A percentile compares a stretch with the other conserved stretches of the same genome.
phyloP scores from a whole-genome alignment of 2,329 filamentous ascomycete species.

The Colletotrichum sidae region DNA sequence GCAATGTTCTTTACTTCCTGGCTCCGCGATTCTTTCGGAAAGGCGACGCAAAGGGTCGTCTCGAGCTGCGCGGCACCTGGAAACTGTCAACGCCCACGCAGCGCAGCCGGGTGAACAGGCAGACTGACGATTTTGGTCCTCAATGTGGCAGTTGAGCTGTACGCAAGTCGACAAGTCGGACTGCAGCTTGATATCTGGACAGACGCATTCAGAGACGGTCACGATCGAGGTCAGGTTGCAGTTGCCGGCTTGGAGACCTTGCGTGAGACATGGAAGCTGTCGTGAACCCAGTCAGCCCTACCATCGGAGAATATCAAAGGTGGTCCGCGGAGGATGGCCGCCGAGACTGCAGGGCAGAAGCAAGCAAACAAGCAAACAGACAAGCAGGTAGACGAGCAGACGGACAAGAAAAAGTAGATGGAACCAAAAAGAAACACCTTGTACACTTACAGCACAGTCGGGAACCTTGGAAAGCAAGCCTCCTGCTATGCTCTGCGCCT shows the following conservation, averaged over 20 bases:
- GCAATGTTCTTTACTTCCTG: constrained; percentile 42
- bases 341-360: background rate
- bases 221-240: constrained; percentile 35
- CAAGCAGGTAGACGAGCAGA: background rate
- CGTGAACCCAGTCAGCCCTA: constrained; percentile 25
- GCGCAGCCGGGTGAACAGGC: background rate
- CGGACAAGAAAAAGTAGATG: background rate
- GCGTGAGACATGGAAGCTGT: constrained; percentile 32
- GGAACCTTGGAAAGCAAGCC: constrained; percentile 20
- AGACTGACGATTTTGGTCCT: constrained; percentile 36
- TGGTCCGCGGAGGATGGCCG: background rate
- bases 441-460: constrained; percentile 27
- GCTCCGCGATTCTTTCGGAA: constrained; percentile 39
- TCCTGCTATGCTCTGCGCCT: constrained; percentile 22
- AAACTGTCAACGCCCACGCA: background rate
- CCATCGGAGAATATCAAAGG: constrained; percentile 5
- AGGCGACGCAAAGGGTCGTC: constrained; percentile 37
- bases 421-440: background rate
- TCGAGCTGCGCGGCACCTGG: constrained; percentile 19
- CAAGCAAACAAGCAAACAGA: background rate
- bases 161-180: constrained; percentile 37
- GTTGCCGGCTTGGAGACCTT: constrained; percentile 20
- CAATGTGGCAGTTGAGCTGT: constrained; percentile 36
- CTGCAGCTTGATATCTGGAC: constrained; percentile 34
- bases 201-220: constrained; percentile 37